phyloP scores from a whole-genome alignment of 176 grass and related monocot species.

The Pontederia crassipes region DNA sequence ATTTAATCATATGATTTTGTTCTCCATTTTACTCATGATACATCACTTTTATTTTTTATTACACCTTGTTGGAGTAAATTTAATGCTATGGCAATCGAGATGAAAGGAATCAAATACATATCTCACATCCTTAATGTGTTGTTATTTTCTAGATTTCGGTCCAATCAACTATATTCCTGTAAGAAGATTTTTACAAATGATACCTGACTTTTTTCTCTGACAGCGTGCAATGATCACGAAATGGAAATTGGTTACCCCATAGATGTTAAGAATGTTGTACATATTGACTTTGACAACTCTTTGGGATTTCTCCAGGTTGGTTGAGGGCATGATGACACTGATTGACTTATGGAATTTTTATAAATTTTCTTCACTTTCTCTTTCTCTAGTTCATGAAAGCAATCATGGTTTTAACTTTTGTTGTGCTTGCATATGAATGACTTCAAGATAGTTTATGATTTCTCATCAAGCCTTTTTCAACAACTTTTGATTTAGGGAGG shows the following conservation, averaged over 20 bases:
- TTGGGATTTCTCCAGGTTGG: neutral
- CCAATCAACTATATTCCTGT: neutral
- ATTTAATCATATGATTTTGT: too few species aligned
- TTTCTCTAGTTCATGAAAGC: neutral
- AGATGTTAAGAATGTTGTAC: neutral
- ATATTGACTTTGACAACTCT: neutral
- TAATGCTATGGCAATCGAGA: conserved; percentile 41
- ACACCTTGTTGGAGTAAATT: too few species aligned
- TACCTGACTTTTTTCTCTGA: neutral
- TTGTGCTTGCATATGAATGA: neutral
- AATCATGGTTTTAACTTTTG: too few species aligned
- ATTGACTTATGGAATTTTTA: neutral
- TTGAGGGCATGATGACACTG: neutral
- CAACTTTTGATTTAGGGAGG: neutral
- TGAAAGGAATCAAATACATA: conserved; percentile 82
- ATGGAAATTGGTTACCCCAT: neutral
- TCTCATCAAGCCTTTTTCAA: neutral
- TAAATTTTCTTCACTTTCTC: neutral
- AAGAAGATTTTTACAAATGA: neutral
- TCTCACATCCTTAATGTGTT: conserved; percentile 76
- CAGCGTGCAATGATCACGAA: neutral
- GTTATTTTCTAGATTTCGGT: conserved; percentile 1
- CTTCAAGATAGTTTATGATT: neutral
- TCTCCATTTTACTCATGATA: too few species aligned
- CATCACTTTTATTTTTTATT: too few species aligned